These are phyloP conservation scores for Elongisporangium undulatum DNA, from an alignment of 352 stramenopile genomes.

Conservation along the genomic window DNA sequence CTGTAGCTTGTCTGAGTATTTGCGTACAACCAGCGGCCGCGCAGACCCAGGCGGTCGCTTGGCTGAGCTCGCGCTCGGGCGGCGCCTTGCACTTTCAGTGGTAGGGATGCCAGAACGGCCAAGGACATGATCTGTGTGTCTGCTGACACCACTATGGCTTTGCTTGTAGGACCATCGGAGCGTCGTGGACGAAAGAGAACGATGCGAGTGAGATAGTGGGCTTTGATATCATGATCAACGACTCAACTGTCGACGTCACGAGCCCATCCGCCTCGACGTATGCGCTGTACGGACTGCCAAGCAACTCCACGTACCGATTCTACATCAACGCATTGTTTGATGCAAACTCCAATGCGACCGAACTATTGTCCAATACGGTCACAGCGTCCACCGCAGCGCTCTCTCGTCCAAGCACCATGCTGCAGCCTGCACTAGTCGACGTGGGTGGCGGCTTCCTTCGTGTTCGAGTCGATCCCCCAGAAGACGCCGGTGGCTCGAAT, in stretches of 20 bases:
- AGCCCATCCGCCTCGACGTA: slow-evolving; percentile 8
- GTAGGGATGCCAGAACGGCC: slow-evolving; percentile 5
- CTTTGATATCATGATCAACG: slow-evolving; percentile 20
- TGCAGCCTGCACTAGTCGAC: slow-evolving; percentile 10
- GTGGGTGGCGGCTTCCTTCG: slow-evolving; percentile 18
- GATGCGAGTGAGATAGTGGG: slow-evolving; percentile 17
- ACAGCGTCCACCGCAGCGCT: slow-evolving; percentile 14
- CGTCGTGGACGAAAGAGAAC: slow-evolving; percentile 12
- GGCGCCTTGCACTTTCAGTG: slow-evolving; percentile 33
- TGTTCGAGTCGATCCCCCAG: slow-evolving; percentile 12
- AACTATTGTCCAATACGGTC: slow-evolving; percentile 23
- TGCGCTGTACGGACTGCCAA: slow-evolving; percentile 22
- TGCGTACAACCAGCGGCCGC: background rate
- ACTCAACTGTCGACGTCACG: slow-evolving; percentile 6
- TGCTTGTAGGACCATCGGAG: slow-evolving; percentile 16
- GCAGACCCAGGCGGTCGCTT: background rate
- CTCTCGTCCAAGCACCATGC: slow-evolving; percentile 7
- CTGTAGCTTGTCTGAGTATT: background rate
- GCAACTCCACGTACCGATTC: slow-evolving; percentile 29
- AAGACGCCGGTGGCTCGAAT: slow-evolving; percentile 29
- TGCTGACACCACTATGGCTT: background rate
- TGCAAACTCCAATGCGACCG: slow-evolving; percentile 5
- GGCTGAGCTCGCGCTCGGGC: slow-evolving; percentile 16
- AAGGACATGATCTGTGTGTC: background rate
- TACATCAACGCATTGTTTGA: slow-evolving; percentile 14